Percentiles rank a stretch among this genome's conserved stretches.
phyloP scores from a whole-genome alignment of 78 protist genomes.

The Cavenderia fasciculata region DNA sequence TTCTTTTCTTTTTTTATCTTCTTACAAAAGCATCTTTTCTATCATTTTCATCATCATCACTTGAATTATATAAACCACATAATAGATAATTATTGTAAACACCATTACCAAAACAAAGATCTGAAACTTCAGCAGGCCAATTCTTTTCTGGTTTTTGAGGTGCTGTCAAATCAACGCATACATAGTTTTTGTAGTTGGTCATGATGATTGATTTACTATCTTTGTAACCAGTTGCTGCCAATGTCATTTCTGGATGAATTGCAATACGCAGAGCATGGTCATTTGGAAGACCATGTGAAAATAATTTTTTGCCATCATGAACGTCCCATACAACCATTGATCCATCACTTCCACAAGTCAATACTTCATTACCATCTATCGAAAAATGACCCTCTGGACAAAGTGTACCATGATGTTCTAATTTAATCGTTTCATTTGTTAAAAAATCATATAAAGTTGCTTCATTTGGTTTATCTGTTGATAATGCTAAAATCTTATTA shows the following conservation, averaged over 20 bases:
- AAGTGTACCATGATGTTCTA: background rate
- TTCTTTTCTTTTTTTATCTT: background rate
- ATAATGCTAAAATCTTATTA: too few species aligned
- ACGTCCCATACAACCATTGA: background rate
- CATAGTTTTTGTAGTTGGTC: background rate
- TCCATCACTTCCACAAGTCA: background rate
- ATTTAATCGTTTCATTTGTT: too few species aligned
- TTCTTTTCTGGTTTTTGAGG: background rate
- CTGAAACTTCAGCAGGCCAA: slow-evolving; percentile 11
- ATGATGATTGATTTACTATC: background rate
- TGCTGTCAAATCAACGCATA: background rate
- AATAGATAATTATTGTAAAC: background rate
- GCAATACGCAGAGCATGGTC: background rate
- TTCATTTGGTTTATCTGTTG: too few species aligned
- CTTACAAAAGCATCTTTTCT: slow-evolving; percentile 1
- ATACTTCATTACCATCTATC: background rate
- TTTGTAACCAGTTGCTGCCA: background rate
- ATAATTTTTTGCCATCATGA: background rate
- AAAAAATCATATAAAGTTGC: too few species aligned
- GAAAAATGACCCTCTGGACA: background rate
- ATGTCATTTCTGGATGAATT: background rate
- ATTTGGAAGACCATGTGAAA: background rate
- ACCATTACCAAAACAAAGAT: slow-evolving; percentile 10
- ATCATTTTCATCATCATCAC: background rate
- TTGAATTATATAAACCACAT: background rate